Base-by-base conservation (phyloP, 179 eudicot species). In the Pouteria campechiana region DNA sequence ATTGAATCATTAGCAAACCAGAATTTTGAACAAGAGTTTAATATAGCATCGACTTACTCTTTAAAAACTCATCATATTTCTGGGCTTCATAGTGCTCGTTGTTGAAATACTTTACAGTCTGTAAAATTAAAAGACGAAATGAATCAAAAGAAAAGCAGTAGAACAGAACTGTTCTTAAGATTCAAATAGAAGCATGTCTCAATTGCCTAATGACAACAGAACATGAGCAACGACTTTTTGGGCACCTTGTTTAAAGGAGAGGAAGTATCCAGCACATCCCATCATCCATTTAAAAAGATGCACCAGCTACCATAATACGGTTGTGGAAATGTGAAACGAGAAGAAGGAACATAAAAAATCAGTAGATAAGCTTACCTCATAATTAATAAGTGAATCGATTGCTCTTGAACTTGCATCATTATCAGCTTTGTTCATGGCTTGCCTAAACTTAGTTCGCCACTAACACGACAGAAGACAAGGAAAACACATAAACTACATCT, bases 361-460 rank as follows among this genome's bases (percentile, higher is more conserved):
- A 16, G 21, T n/a, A n/a, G 2, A 25, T 24, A 35, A 41, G 42
- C 47, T 25, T 44, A 86, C 98, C 94, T 90, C 98, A 56, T 86
- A 90, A 64, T 90, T 90, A 40, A 90, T 86, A 39, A 90, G 86
- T 24, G 98, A 90, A 64, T 90, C 98, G 42, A 90, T 59, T 35
- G 90, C 98, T 66, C 94, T 80, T 9, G 95, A 76, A 65, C 75
- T 86, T 34, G 98, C 94, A 67, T 81, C 94, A 63, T 90, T 90
- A 42, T 90, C 98, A 63, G 98, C 95, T 73, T 90, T 90, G 65
- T 90, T 90, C 98, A 90, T 90, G 49, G 72, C 76, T 74, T 90
- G 81, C 63, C 98, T 74, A 44, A 90, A 86, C 76, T 74, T 86
- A 17, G 98, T 90, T 58, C 98, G 76, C 98, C 98, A 90, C 98